Conservation (phyloP, 495 filamentous ascomycete species). For the Hypoxylon lienhwacheense region DNA sequence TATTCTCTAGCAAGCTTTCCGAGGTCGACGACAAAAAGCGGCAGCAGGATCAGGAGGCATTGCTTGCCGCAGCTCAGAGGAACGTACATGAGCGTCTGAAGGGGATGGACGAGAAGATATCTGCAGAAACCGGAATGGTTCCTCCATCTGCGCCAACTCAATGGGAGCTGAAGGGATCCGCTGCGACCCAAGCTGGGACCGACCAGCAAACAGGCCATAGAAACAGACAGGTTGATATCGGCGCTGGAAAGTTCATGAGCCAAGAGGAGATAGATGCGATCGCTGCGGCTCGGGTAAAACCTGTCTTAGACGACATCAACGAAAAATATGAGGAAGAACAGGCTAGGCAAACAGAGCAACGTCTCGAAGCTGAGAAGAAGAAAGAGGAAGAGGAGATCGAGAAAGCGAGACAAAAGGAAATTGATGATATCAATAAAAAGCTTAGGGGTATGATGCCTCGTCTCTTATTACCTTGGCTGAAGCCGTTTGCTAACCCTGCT, state of each 20-base stretch:
- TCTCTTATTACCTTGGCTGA: neutral
- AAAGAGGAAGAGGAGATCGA: slow-evolving; percentile 49
- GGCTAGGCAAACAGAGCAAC: slow-evolving; percentile 58
- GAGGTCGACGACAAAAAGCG: slow-evolving; percentile 75
- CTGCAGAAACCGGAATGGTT: slow-evolving; percentile 74
- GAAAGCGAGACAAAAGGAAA: slow-evolving; percentile 50
- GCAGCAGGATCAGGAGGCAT: slow-evolving; percentile 67
- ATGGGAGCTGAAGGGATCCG: slow-evolving; percentile 76
- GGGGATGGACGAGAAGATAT: slow-evolving; percentile 77
- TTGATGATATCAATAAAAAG: slow-evolving; percentile 47
- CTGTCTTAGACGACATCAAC: slow-evolving; percentile 86
- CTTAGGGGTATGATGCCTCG: slow-evolving; percentile 40
- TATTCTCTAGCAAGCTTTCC: slow-evolving; percentile 67
- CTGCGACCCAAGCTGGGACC: slow-evolving; percentile 66
- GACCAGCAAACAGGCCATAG: slow-evolving; percentile 54
- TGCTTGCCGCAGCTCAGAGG: slow-evolving; percentile 78
- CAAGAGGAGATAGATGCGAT: slow-evolving; percentile 78
- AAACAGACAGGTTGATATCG: slow-evolving; percentile 73
- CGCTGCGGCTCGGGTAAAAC: slow-evolving; percentile 78
- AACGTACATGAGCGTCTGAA: slow-evolving; percentile 80
- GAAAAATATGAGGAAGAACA: slow-evolving; percentile 69
- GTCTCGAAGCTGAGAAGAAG: slow-evolving; percentile 51
- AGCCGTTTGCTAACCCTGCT: slow-evolving; percentile 20
- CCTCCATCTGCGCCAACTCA: slow-evolving; percentile 67
- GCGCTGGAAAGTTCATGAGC: slow-evolving; percentile 77